phyloP scores from a whole-genome alignment of 176 grass and related monocot species.

The Microstegium vimineum region DNA sequence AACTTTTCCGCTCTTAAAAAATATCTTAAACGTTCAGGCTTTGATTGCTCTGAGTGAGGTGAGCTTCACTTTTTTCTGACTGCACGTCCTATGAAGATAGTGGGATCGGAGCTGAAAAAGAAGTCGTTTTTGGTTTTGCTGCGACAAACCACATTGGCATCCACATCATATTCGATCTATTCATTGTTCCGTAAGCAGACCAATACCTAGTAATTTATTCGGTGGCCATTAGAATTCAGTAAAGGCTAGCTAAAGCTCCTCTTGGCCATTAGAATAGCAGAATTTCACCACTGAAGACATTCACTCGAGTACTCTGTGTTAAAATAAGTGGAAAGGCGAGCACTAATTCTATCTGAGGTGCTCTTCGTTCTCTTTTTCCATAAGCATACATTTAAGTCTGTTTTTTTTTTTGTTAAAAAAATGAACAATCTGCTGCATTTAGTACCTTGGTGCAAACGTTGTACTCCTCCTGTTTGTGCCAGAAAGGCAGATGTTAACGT shows the following conservation, averaged over 20 bases:
- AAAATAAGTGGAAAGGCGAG: constrained; percentile 1
- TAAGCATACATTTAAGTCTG: background rate
- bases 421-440: background rate
- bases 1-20: background rate
- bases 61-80: background rate
- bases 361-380: background rate
- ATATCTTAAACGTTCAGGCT: background rate
- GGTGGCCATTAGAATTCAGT: background rate
- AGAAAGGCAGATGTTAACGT: background rate
- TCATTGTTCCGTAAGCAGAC: constrained; percentile 10
- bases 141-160: constrained; percentile 10
- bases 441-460: constrained; percentile 3
- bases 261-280: background rate
- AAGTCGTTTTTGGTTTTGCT: background rate
- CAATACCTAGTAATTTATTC: background rate
- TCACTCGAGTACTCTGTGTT: background rate
- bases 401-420: background rate
- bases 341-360: background rate
- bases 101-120: background rate
- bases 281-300: background rate
- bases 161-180: constrained; percentile 1
- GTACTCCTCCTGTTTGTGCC: background rate
- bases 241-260: background rate
- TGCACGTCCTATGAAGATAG: background rate
- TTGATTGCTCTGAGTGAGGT: background rate